Conservation (phyloP, 352 stramenopile genomes). For the Pythium periplocum region DNA sequence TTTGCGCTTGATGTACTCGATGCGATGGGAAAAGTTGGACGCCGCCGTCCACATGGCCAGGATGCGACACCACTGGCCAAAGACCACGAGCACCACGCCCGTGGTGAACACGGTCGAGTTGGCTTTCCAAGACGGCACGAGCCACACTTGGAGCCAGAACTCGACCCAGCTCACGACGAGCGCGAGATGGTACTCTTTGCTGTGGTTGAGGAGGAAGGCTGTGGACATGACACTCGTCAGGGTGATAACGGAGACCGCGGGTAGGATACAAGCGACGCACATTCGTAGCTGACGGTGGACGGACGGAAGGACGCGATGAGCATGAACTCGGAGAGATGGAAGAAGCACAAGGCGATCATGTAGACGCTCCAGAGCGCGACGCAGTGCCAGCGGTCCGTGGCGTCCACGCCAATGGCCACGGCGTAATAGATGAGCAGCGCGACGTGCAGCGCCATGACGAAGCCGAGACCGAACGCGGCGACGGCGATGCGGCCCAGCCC, state of each 20-base stretch:
- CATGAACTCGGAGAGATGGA: constrained; percentile 84
- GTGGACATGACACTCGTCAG: constrained; percentile 2
- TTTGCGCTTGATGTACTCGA: constrained; percentile 91
- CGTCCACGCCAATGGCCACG: constrained; percentile 15
- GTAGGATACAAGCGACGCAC: constrained; percentile 16
- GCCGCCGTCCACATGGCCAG: constrained; percentile 91
- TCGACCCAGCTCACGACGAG: constrained; percentile 78
- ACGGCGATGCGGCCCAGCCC: constrained; percentile 73
- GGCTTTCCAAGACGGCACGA: constrained; percentile 74
- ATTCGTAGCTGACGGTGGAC: constrained; percentile 74
- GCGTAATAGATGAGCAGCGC: constrained; percentile 36
- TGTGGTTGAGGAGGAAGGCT: constrained; percentile 91
- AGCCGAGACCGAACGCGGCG: constrained; percentile 69
- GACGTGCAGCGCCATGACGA: constrained; percentile 65
- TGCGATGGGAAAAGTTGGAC: constrained; percentile 95
- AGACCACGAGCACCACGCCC: constrained; percentile 67
- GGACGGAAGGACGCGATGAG: constrained; percentile 79
- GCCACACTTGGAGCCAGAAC: constrained; percentile 89
- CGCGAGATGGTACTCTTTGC: constrained; percentile 84
- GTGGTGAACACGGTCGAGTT: constrained; percentile 44
- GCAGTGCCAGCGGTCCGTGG: constrained; percentile 36
- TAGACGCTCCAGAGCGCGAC: constrained; percentile 73
- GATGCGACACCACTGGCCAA: constrained; percentile 87
- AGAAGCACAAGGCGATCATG: constrained; percentile 68
- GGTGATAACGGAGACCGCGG: too few relatives aligned